Percentiles rank a stretch among this genome's conserved stretches.
Conservation (phyloP, 768 basidiomycete genomes). For the Dentipellis sp. region DNA sequence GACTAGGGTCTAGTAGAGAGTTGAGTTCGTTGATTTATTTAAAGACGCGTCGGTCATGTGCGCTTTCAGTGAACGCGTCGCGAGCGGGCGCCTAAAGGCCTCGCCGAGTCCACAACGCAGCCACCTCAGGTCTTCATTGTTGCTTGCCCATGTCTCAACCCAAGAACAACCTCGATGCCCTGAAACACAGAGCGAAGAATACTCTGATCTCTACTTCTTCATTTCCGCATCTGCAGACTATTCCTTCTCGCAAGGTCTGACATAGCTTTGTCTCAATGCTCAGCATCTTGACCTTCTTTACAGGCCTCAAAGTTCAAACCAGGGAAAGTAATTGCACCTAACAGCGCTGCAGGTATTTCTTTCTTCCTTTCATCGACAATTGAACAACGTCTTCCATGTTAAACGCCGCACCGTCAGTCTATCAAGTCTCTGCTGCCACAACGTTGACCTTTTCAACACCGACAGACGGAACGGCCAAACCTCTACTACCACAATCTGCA, state of each 20-base stretch:
- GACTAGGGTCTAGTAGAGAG: no score
- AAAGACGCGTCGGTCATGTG: no score
- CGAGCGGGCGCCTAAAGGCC: no score
- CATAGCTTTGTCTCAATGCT: background rate
- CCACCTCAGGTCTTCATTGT: no score
- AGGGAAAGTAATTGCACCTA: slow-evolving; percentile 4
- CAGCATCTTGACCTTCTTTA: background rate
- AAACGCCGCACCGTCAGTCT: background rate
- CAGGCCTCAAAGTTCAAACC: slow-evolving; percentile 14
- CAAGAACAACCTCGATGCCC: slow-evolving; percentile 14
- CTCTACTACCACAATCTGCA: background rate
- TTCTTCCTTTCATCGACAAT: background rate
- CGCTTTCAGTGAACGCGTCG: no score
- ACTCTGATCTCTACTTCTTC: background rate
- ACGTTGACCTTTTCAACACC: slow-evolving; percentile 5
- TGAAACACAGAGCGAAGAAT: slow-evolving; percentile 7
- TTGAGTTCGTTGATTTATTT: no score
- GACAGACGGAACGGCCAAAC: slow-evolving; percentile 6
- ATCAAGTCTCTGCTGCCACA: background rate
- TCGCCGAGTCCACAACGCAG: no score
- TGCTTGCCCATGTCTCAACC: slow-evolving; percentile 10
- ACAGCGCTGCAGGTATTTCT: background rate
- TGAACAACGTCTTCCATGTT: background rate
- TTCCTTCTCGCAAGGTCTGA: slow-evolving; percentile 6
- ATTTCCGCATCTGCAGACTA: slow-evolving; percentile 2